phyloP scores from a whole-genome alignment of 192 early-diverging fungal genomes.

The Coemansia aciculifera region DNA sequence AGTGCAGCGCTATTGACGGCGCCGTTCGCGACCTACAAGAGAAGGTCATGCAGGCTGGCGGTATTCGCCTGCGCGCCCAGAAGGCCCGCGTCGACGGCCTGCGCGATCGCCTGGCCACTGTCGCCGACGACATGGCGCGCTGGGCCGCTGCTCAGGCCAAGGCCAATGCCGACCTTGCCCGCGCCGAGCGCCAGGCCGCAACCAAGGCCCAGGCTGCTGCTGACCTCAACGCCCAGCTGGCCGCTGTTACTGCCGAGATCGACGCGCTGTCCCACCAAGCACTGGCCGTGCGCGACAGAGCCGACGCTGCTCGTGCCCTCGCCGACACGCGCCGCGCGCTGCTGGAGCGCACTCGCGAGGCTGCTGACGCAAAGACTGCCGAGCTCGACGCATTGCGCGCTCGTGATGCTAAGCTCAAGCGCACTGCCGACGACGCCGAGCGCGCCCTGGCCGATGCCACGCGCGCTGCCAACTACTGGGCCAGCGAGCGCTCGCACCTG shows the following conservation, averaged over 20 bases:
- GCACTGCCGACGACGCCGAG: slow-evolving; percentile 67
- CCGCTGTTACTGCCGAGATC: slow-evolving; percentile 62
- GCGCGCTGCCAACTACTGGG: slow-evolving; percentile 56
- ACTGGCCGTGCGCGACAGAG: slow-evolving; percentile 49
- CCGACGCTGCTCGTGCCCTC: slow-evolving; percentile 37
- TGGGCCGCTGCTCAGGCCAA: slow-evolving; percentile 71
- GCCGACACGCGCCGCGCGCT: slow-evolving; percentile 70
- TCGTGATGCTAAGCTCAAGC: slow-evolving; percentile 67
- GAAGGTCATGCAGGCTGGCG: slow-evolving; percentile 89
- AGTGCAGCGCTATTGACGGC: slow-evolving; percentile 66
- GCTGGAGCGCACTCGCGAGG: slow-evolving; percentile 64
- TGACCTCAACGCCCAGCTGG: slow-evolving; percentile 64
- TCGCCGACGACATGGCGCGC: slow-evolving; percentile 72
- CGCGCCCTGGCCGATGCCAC: slow-evolving; percentile 57
- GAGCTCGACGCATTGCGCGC: slow-evolving; percentile 68
- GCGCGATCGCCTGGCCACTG: slow-evolving; percentile 69
- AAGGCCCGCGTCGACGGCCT: slow-evolving; percentile 82
- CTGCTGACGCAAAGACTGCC: slow-evolving; percentile 66
- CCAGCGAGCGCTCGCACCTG: slow-evolving; percentile 61
- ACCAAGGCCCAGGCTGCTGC: slow-evolving; percentile 67
- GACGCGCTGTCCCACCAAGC: slow-evolving; percentile 58
- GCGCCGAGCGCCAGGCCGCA: slow-evolving; percentile 64
- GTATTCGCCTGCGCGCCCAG: slow-evolving; percentile 81
- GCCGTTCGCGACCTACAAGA: slow-evolving; percentile 83
- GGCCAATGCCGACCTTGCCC: slow-evolving; percentile 72